Percentiles rank a stretch among this genome's conserved stretches.
Evolutionary conservation across 176 grass and related monocot species (phyloP).

Genomic region (Avena sativa): DNA sequence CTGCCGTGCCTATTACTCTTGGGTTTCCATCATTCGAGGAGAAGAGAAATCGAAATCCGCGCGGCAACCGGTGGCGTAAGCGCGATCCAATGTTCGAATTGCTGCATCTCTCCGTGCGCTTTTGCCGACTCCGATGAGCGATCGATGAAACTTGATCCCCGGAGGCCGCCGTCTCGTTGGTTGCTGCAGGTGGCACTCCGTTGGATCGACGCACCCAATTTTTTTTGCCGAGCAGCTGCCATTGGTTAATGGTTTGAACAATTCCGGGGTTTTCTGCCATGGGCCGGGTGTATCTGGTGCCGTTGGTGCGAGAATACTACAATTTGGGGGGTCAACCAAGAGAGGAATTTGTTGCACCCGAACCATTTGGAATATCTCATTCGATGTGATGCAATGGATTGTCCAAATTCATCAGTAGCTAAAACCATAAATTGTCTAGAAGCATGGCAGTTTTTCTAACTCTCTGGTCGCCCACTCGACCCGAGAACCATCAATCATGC

Average conservation of each 20-base stretch:
- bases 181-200: constrained; percentile 21
- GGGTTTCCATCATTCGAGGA: constrained; percentile 22
- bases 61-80: constrained; percentile 2
- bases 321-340: too few species aligned
- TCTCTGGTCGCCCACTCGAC: too few species aligned
- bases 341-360: too few species aligned
- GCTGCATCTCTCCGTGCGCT: not conserved
- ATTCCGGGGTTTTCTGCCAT: too few species aligned
- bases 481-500: too few species aligned
- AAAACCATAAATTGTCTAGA: too few species aligned
- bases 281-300: too few species aligned
- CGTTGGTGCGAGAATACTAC: too few species aligned
- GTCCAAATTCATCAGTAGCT: too few species aligned
- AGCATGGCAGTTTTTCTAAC: too few species aligned
- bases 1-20: constrained; percentile 41
- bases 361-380: too few species aligned
- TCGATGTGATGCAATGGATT: too few species aligned
- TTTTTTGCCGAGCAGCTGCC: not conserved
- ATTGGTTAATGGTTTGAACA: not conserved
- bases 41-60: not conserved
- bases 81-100: not conserved
- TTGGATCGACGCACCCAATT: not conserved
- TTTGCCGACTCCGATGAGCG: not conserved
- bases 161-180: constrained; percentile 29
- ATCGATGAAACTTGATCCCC: constrained; percentile 33